Evolutionary conservation across 2,329 filamentous ascomycete species (phyloP).

Genomic region (Colletotrichum shisoi): DNA sequence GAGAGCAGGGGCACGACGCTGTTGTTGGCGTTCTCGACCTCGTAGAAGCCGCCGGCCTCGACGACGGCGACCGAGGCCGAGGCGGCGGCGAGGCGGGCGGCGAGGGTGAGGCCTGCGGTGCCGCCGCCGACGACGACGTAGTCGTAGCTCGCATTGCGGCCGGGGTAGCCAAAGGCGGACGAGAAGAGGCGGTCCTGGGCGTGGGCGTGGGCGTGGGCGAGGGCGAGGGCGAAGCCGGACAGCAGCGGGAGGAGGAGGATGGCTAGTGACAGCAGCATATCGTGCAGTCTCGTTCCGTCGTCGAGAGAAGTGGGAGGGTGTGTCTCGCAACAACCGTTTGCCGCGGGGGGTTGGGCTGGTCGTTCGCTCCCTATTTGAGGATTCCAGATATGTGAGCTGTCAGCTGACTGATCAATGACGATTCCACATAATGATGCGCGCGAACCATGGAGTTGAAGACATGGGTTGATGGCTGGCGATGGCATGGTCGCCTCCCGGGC

Average conservation of each 20-base stretch:
- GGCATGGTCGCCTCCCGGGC: neutral
- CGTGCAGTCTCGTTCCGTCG: neutral
- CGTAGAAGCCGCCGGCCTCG: conserved; percentile 50
- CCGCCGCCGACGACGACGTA: conserved; percentile 50
- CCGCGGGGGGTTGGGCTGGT: too few species aligned
- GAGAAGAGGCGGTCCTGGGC: conserved; percentile 29
- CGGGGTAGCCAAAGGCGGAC: conserved; percentile 38
- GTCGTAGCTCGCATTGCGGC: conserved; percentile 38
- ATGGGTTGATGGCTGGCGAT: neutral
- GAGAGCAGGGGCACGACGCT: conserved; percentile 42
- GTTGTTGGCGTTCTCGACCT: conserved; percentile 46
- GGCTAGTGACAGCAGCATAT: neutral
- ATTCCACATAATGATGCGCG: neutral
- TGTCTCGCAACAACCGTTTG: neutral
- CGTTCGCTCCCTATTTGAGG: too few species aligned
- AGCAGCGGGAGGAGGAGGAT: conserved; percentile 12
- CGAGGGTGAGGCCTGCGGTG: conserved; percentile 50
- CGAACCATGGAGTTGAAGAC: neutral
- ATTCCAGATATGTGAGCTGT: too few species aligned
- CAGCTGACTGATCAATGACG: neutral
- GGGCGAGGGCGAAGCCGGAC: neutral
- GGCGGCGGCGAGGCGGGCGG: conserved; percentile 47
- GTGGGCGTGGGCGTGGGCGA: too few species aligned
- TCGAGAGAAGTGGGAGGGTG: neutral
- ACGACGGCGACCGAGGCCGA: conserved; percentile 49